phyloP scores from a whole-genome alignment of 2,329 filamentous ascomycete species.

The Fusarium ambrosium region DNA sequence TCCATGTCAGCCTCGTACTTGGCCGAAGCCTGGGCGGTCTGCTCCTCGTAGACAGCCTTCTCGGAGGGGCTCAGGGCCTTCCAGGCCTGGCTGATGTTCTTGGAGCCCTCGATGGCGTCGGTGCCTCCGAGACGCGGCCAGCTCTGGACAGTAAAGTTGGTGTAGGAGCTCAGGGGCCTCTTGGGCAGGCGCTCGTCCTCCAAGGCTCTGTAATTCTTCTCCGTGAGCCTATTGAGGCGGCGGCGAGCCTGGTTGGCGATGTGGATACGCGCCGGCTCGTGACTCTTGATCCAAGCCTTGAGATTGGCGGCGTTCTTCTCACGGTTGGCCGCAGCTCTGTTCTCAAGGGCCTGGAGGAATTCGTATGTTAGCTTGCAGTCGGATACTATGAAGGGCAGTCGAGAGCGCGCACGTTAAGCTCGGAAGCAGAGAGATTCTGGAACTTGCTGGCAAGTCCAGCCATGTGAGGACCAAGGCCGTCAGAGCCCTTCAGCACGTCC shows the following conservation, averaged over 20 bases:
- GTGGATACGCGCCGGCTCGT: slow-evolving; percentile 56
- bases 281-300: slow-evolving; percentile 63
- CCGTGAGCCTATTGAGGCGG: slow-evolving; percentile 50
- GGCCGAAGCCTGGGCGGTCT: slow-evolving; percentile 32
- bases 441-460: slow-evolving; percentile 50
- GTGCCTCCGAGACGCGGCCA: slow-evolving; percentile 49
- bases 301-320: slow-evolving; percentile 55
- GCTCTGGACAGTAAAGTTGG: slow-evolving; percentile 55
- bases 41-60: slow-evolving; percentile 57
- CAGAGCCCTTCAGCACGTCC: slow-evolving; percentile 4
- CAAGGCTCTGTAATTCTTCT: slow-evolving; percentile 54
- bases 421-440: slow-evolving; percentile 56
- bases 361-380: slow-evolving; percentile 5
- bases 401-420: slow-evolving; percentile 58
- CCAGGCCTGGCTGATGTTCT: slow-evolving; percentile 56
- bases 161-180: slow-evolving; percentile 50
- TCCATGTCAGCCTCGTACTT: slow-evolving; percentile 38
- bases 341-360: slow-evolving; percentile 49
- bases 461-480: slow-evolving; percentile 42
- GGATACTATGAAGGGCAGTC: not conserved
- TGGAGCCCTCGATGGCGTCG: slow-evolving; percentile 36
- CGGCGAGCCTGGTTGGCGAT: slow-evolving; percentile 64
- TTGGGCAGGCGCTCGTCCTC: slow-evolving; percentile 64
- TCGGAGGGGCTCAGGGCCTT: slow-evolving; percentile 56
- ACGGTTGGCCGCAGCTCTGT: slow-evolving; percentile 56